Percentiles rank a stretch among this genome's conserved stretches.
phyloP scores from a whole-genome alignment of 2,329 filamentous ascomycete species.

The Emmonsia crescens region DNA sequence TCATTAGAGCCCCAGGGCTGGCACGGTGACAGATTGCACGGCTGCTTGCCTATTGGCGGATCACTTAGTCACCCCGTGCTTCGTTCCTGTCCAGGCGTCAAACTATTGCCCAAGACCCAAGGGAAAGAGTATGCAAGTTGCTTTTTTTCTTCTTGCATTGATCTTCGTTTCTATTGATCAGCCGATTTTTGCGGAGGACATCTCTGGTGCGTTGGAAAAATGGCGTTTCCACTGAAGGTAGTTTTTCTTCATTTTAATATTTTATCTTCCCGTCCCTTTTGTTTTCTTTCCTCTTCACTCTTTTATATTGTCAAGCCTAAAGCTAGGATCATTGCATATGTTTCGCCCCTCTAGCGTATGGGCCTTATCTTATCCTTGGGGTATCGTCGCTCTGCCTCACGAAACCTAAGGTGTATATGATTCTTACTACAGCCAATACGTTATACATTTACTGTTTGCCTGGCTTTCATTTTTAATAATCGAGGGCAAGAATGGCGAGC shows the following conservation, averaged over 20 bases:
- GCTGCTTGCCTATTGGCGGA: neutral
- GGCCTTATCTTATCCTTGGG: neutral
- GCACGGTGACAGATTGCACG: neutral
- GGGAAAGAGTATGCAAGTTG: neutral
- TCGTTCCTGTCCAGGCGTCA: neutral
- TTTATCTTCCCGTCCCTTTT: neutral
- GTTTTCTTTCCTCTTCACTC: neutral
- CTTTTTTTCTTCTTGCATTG: neutral
- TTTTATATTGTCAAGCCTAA: neutral
- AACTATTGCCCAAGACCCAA: neutral
- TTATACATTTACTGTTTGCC: neutral
- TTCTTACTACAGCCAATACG: neutral
- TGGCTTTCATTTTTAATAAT: constrained; percentile 5
- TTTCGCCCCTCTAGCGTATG: neutral
- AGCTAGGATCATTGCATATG: neutral
- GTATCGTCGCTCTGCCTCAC: neutral
- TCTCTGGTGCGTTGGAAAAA: neutral
- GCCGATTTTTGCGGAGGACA: neutral
- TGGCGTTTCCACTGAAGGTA: neutral
- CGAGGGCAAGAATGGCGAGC: constrained; percentile 5
- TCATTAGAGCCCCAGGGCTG: neutral
- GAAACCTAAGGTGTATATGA: neutral
- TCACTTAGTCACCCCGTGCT: neutral
- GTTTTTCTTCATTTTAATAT: neutral
- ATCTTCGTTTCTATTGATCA: constrained; percentile 1